These are phyloP conservation scores for Melastoma candidum DNA, from an alignment of 441 rosid genomes.

Conservation along the genomic window DNA sequence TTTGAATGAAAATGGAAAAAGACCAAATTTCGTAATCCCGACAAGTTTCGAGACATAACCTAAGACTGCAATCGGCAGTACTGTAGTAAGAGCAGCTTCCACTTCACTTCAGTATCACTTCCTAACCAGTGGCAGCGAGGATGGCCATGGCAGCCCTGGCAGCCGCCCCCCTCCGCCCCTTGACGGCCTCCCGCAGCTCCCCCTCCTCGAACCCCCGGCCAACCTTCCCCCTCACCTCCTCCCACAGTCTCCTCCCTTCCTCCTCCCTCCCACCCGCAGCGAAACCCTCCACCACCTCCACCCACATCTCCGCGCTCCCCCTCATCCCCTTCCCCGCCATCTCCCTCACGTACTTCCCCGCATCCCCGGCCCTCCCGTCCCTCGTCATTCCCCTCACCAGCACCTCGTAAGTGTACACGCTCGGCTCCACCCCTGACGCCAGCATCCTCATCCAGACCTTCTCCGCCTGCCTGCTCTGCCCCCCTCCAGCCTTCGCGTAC, in stretches of 20 bases:
- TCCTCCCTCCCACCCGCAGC: slow-evolving; percentile 34
- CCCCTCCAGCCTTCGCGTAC: slow-evolving; percentile 44
- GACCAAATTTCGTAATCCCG: too few relatives aligned
- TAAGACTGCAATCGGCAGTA: too few relatives aligned
- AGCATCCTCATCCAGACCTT: slow-evolving; percentile 57
- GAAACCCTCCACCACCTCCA: slow-evolving; percentile 46
- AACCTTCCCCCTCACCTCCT: slow-evolving; percentile 29
- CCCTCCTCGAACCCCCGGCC: slow-evolving; percentile 45
- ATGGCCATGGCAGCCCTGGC: too few relatives aligned
- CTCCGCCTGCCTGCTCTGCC: slow-evolving; percentile 46
- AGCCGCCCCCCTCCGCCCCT: slow-evolving; percentile 26
- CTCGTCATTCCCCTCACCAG: slow-evolving; percentile 53
- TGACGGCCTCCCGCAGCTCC: slow-evolving; percentile 32
- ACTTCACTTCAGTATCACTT: too few relatives aligned
- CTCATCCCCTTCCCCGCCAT: slow-evolving; percentile 53
- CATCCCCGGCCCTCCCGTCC: slow-evolving; percentile 27
- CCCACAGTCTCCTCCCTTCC: slow-evolving; percentile 30
- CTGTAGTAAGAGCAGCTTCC: too few relatives aligned
- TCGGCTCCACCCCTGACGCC: slow-evolving; percentile 50
- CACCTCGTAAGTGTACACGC: slow-evolving; percentile 54
- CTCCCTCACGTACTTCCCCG: slow-evolving; percentile 42
- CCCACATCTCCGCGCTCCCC: slow-evolving; percentile 39
- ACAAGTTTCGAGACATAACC: too few relatives aligned
- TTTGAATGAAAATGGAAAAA: too few relatives aligned
- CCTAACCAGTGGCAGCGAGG: too few relatives aligned